Evolutionary conservation across 371 early-diverging fungal species (phyloP), one percentile per base, ranked within the genome.

Genomic region (Actinomortierella wolfii): DNA sequence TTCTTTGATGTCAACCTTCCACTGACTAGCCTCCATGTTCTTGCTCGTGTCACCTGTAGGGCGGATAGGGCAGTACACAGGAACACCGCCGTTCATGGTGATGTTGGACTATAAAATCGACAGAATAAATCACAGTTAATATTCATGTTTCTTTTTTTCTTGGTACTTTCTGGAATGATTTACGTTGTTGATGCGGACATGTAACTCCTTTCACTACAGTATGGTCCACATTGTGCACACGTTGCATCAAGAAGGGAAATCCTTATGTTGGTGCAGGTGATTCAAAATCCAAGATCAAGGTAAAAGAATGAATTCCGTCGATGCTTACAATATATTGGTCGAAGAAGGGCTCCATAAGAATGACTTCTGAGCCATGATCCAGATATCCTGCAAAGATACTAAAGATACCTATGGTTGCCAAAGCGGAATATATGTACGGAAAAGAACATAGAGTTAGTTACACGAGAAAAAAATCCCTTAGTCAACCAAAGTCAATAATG

Each of bases 341-440:
- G 78, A 95, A 97, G 76, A 92, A 94, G 1, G 96, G 94, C 73
- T 94, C 94, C 83, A 97, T 94, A 56, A 94, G 79, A 57, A 97
- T 92, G 40, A 93, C 95, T 59, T 97, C 96, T 60, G 91, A 86
- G 6, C 90, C 94, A 34, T 87, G 83, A 67, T 93, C 79, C 56
- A 94, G 70, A 45, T 87, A 92, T 23, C 87, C 92, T 45, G 90
- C 86, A 67, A 93, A 89, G 14, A 88, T 85, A 42, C 87, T 83
- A 82, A 81, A 91, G 81, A 94, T 92, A 61, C 89, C 94, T 83
- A 73, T 48, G 44, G 8, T 69, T 56, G 34, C 63, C 23, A 29
- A 25, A 18, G 51, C 26, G 50, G 41, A 44, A n/a, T 23, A 44
- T 47, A 34, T n/a, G 26, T 17, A 13, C 14, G n/a, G 7, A 68